Base-by-base conservation (phyloP, 139 green algal genomes). In the Nannochloris sp. region DNA sequence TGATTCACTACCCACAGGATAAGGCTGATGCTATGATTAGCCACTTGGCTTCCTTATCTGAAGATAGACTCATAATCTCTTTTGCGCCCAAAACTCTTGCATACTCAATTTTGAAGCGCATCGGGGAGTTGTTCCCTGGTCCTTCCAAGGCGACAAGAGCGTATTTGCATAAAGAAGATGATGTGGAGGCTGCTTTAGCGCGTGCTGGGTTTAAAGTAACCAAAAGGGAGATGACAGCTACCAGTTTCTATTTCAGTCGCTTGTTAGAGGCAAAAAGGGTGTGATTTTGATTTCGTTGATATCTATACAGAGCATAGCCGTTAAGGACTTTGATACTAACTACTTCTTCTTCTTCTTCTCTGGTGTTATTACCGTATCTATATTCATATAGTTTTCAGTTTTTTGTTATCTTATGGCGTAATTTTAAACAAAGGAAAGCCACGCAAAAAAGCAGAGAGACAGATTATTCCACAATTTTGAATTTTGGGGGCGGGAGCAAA, bases 1-100 rank as follows among this genome's bases (percentile, higher is more conserved):
- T 99, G 85, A 99, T 99, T 76, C 94, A 99, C 81, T 99, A 99
- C 76, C 93, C 93, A 2, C 86, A 97, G 81, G 86, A 95, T 67
- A 93, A 95, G 67, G 90, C 83, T 37, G 84, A 96, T 42, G 90
- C 45, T 25, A 99, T 99, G 94, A 84, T 99, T 24, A 60, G 31
- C 10, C 92, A 98, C 72, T 77, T 99, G 61, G 91, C 89, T 1
- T 82, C 69, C 44, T 80, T 98, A 35, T 73, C 87, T 1, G 81
- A 95, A 6, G 61, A 93, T 6, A 73, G 84, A 4, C 77, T 99
- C 30, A 93, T 99, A 78, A 81, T 99, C 60, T 92, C 79, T 44
- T 99, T 99, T 70, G 94, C 94, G 4, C 94, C 94, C 56, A 91
- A 96, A 56, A 96, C 90, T 3, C 71, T 81, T 0, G 71, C 64